Evolutionary conservation across 1,139 yeast genomes (phyloP).

Genomic region (Candida tropicalis): DNA sequence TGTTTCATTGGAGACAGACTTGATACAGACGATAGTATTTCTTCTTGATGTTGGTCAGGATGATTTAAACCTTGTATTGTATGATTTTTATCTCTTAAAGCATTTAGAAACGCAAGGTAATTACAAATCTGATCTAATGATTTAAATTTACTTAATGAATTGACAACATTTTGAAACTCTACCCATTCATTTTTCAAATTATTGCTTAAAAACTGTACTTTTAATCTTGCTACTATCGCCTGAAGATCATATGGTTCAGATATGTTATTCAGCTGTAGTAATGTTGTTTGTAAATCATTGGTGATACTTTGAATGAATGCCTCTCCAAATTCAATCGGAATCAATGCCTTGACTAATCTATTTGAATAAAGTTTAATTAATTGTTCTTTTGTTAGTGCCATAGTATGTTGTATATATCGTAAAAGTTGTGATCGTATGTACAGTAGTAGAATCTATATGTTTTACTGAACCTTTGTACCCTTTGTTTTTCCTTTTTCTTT

Average conservation of each 20-base stretch:
- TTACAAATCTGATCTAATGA: constrained; percentile 37
- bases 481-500: no score
- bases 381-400: constrained; percentile 38
- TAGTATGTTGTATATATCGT: constrained; percentile 10
- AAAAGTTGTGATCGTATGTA: background rate
- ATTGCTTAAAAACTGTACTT: constrained; percentile 28
- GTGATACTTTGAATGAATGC: constrained; percentile 40
- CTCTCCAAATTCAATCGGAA: constrained; percentile 43
- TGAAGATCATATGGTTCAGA: constrained; percentile 17
- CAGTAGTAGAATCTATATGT: background rate
- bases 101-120: constrained; percentile 38
- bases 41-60: background rate
- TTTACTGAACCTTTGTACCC: background rate
- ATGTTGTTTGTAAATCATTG: constrained; percentile 28
- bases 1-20: constrained; percentile 1
- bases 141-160: constrained; percentile 30
- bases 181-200: constrained; percentile 34
- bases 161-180: constrained; percentile 33
- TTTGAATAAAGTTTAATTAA: constrained; percentile 37
- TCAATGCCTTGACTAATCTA: constrained; percentile 40
- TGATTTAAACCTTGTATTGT: background rate
- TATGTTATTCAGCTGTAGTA: constrained; percentile 14
- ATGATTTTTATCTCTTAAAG: constrained; percentile 17
- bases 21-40: constrained; percentile 1
- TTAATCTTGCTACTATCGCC: constrained; percentile 27